phyloP scores from a whole-genome alignment of 352 stramenopile genomes.

The Halophytophthora polymorphica region DNA sequence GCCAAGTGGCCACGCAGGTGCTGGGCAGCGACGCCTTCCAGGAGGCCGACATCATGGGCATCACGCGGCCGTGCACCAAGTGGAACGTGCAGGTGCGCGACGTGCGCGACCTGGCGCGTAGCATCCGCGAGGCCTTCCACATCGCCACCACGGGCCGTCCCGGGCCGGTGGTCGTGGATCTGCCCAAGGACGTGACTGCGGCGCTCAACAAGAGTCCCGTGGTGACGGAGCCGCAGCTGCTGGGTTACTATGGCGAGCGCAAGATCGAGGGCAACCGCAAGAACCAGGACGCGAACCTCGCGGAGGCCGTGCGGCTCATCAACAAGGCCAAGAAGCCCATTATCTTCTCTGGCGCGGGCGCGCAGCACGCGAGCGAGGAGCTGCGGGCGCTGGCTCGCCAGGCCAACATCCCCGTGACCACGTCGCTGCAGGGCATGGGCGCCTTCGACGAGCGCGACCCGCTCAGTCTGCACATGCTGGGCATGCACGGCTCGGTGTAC shows the following conservation, averaged over 20 bases:
- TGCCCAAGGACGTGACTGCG: constrained; percentile 94
- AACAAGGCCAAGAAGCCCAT: constrained; percentile 94
- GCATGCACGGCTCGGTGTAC: constrained; percentile 96
- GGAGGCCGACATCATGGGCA: constrained; percentile 81
- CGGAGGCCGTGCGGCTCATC: constrained; percentile 82
- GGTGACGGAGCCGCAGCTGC: constrained; percentile 67
- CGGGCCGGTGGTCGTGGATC: constrained; percentile 93
- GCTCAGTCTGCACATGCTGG: constrained; percentile 95
- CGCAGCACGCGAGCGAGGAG: constrained; percentile 85
- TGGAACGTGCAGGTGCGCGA: constrained; percentile 96
- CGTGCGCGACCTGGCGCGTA: constrained; percentile 92
- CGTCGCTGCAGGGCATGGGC: constrained; percentile 92
- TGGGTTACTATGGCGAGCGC: constrained; percentile 85
- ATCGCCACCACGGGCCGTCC: constrained; percentile 92
- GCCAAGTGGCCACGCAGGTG: constrained; percentile 92
- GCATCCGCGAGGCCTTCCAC: constrained; percentile 96
- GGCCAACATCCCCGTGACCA: constrained; percentile 95
- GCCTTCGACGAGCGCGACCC: constrained; percentile 92
- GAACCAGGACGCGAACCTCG: constrained; percentile 76
- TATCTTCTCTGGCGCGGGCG: constrained; percentile 93
- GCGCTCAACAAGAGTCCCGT: constrained; percentile 72
- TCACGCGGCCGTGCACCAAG: constrained; percentile 92
- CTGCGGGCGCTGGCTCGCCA: constrained; percentile 89
- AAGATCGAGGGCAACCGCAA: constrained; percentile 80
- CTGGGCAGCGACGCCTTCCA: constrained; percentile 93